Conservation (phyloP, 306 rosid species). For the Spatholobus suberectus region DNA sequence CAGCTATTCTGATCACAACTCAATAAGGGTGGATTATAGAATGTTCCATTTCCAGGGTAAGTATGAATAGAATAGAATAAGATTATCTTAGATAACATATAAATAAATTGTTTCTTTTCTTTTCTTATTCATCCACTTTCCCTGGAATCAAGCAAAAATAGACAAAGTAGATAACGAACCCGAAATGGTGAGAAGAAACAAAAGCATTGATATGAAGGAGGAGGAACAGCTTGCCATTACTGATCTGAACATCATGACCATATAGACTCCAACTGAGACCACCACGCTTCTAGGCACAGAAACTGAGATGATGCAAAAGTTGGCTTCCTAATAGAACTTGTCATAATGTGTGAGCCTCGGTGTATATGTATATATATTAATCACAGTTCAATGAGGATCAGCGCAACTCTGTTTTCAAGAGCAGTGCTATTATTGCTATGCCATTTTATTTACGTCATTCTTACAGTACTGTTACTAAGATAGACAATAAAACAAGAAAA, state of each 20-base stretch:
- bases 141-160: conserved; percentile 1
- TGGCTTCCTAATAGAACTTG: not conserved
- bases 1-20: conserved; percentile 4
- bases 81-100: not conserved
- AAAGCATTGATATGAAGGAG: conserved; percentile 46
- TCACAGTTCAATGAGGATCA: conserved; percentile 10
- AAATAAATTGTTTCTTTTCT: not conserved
- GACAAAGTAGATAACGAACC: conserved; percentile 48
- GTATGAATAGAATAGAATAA: conserved; percentile 9
- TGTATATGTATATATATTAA: not conserved
- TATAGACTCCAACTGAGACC: not conserved
- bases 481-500: not conserved
- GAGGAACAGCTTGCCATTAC: conserved; percentile 42
- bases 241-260: conserved; percentile 48
- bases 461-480: not conserved
- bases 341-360: not conserved
- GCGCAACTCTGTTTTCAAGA: conserved; percentile 40
- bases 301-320: conserved; percentile 9
- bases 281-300: conserved; percentile 27
- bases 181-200: conserved; percentile 58
- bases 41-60: conserved; percentile 22
- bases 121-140: conserved; percentile 22
- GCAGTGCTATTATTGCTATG: conserved; percentile 10
- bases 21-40: not conserved
- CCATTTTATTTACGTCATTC: not conserved